These are phyloP conservation scores for Pyropia haitanensis DNA, from an alignment of 23 red algal species.

Conservation along the genomic window DNA sequence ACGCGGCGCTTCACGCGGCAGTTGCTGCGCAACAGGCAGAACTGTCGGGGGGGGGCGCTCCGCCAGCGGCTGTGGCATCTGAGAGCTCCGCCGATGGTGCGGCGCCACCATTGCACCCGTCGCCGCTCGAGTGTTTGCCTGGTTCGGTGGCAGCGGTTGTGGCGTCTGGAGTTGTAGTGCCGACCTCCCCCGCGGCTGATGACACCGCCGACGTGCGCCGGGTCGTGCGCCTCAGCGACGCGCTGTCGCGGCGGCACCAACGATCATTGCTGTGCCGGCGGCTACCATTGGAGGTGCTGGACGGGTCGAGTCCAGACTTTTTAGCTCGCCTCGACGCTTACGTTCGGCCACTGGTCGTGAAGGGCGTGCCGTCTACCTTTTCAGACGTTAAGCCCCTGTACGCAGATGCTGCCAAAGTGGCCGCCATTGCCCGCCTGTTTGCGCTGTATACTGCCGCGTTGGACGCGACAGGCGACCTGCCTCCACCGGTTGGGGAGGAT, in stretches of 20 bases:
- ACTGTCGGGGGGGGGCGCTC: not conserved
- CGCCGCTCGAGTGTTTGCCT: too few species aligned
- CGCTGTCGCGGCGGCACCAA: not conserved
- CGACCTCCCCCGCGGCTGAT: too few species aligned
- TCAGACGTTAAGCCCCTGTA: conserved; percentile 73
- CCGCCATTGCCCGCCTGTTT: conserved; percentile 44
- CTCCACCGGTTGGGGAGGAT: not conserved
- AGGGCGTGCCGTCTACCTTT: conserved; percentile 63
- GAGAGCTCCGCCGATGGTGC: too few species aligned
- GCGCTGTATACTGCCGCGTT: conserved; percentile 1
- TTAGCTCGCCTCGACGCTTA: conserved; percentile 35
- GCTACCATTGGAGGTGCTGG: conserved; percentile 11
- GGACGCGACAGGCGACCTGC: too few species aligned
- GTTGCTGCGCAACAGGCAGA: too few species aligned
- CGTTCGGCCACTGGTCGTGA: conserved; percentile 58
- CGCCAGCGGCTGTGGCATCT: not conserved
- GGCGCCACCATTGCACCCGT: too few species aligned
- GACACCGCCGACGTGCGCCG: too few species aligned
- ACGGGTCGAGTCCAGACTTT: conserved; percentile 24
- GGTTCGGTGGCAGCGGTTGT: too few species aligned
- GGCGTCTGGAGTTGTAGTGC: too few species aligned
- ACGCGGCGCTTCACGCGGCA: conserved; percentile 10
- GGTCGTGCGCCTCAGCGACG: not conserved
- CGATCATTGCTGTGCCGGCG: not conserved
- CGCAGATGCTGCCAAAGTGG: conserved; percentile 41